Evolutionary conservation across 2,329 filamentous ascomycete genomes (phyloP).

Genomic region (Paracoccidioides brasiliensis): DNA sequence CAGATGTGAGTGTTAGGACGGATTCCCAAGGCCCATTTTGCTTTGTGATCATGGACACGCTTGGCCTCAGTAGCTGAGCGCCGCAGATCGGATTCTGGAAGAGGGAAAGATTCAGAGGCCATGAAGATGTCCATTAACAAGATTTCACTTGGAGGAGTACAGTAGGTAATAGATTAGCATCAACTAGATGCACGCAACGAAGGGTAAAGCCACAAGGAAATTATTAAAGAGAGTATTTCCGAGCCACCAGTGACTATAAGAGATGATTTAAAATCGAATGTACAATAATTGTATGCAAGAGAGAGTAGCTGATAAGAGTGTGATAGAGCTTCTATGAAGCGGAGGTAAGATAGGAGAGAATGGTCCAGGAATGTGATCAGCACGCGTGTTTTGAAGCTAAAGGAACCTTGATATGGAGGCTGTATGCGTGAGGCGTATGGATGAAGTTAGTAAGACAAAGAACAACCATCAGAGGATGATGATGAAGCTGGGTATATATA

Average conservation of each 20-base stretch:
- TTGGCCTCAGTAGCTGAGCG: slow-evolving; percentile 38
- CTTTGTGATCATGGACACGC: slow-evolving; percentile 26
- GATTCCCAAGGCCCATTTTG: slow-evolving; percentile 28
- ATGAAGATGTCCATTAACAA: slow-evolving; percentile 7
- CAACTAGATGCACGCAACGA: neutral
- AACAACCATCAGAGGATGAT: neutral
- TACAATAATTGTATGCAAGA: neutral
- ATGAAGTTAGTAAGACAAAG: neutral
- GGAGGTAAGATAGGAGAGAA: too few relatives aligned
- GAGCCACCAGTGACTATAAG: neutral
- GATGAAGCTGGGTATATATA: neutral
- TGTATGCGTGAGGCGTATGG: neutral
- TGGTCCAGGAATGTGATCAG: neutral
- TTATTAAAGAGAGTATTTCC: neutral
- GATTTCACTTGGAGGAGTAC: neutral
- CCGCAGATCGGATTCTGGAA: slow-evolving; percentile 41
- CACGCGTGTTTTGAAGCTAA: neutral
- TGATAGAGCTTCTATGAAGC: neutral
- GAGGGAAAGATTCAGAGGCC: slow-evolving; percentile 20
- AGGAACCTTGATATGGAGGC: neutral
- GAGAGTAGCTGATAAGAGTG: neutral
- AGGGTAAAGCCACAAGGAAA: neutral
- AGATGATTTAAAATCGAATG: neutral
- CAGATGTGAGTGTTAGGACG: slow-evolving; percentile 6
- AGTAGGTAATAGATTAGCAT: neutral